Percentiles rank a stretch among this genome's conserved stretches.
These are phyloP conservation scores for Ascochyta rabiei DNA, from an alignment of 2,329 filamentous ascomycete genomes.

Conservation along the genomic window DNA sequence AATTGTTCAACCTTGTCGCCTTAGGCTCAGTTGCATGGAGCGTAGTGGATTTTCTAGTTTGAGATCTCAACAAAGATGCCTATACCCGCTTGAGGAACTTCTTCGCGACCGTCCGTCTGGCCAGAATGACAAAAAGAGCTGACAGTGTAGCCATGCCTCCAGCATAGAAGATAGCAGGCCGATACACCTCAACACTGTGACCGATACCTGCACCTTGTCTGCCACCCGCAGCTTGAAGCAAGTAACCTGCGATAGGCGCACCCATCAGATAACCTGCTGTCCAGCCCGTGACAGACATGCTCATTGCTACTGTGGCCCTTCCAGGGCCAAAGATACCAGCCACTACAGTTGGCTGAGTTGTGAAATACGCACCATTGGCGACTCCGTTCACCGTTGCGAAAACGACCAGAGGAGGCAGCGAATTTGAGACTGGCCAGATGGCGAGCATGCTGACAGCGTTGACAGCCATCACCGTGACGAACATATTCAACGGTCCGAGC, in stretches of 20 bases:
- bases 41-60: too few relatives aligned
- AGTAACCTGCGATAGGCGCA: constrained; percentile 35
- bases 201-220: constrained; percentile 11
- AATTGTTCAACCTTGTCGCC: too few relatives aligned
- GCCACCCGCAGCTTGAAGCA: constrained; percentile 33
- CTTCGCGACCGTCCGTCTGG: too few relatives aligned
- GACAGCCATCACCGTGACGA: constrained; percentile 33
- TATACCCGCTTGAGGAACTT: too few relatives aligned
- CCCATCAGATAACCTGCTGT: constrained; percentile 35
- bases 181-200: constrained; percentile 25
- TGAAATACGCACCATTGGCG: constrained; percentile 38
- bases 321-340: constrained; percentile 35
- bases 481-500: constrained; percentile 39
- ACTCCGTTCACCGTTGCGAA: constrained; percentile 37
- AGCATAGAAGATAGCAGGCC: constrained; percentile 40
- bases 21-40: too few relatives aligned
- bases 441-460: constrained; percentile 38
- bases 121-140: too few relatives aligned
- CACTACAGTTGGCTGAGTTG: constrained; percentile 33
- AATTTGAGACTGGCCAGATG: constrained; percentile 36
- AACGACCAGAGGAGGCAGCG: constrained; percentile 29
- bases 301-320: constrained; percentile 34
- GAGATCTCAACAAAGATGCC: too few relatives aligned
- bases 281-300: constrained; percentile 36
- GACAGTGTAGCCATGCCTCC: constrained; percentile 19